These are phyloP conservation scores for Cordyceps fumosorosea DNA, from an alignment of 2,329 filamentous ascomycete genomes.

Conservation along the genomic window DNA sequence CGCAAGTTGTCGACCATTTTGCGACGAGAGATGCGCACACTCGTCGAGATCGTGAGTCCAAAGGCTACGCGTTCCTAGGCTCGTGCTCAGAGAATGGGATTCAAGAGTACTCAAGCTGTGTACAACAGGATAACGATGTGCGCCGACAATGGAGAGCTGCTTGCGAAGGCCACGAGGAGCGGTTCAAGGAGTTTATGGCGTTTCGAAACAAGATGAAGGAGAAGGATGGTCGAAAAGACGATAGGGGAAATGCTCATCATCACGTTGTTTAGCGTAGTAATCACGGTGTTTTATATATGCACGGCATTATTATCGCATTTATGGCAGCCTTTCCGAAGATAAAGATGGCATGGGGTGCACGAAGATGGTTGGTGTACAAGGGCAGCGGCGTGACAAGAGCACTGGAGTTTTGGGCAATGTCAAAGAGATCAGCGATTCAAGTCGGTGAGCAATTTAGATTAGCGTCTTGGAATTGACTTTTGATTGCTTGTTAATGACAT, in stretches of 20 bases:
- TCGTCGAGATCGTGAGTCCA: constrained; percentile 30
- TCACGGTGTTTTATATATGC: not conserved
- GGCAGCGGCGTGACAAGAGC: not conserved
- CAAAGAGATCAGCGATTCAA: not conserved
- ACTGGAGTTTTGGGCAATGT: constrained; percentile 8
- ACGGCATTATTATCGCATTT: not conserved
- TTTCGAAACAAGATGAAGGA: constrained; percentile 38
- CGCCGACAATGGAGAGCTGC: constrained; percentile 54
- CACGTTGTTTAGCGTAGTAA: not conserved
- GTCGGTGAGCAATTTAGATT: constrained; percentile 1
- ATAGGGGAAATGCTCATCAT: too few species aligned
- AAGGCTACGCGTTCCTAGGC: constrained; percentile 41
- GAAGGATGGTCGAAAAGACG: not conserved
- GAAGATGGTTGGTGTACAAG: not conserved
- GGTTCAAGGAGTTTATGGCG: constrained; percentile 51
- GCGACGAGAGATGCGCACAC: constrained; percentile 41
- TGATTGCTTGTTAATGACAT: not conserved
- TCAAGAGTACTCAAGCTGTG: constrained; percentile 50
- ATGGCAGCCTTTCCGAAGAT: not conserved
- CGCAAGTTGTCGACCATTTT: constrained; percentile 50
- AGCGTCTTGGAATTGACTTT: not conserved
- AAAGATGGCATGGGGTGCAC: not conserved
- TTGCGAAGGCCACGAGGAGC: constrained; percentile 52
- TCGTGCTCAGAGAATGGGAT: constrained; percentile 39
- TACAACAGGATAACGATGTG: constrained; percentile 59